Evolutionary conservation across 257 asterid species (phyloP).

Genomic region (Nicotiana paniculata): DNA sequence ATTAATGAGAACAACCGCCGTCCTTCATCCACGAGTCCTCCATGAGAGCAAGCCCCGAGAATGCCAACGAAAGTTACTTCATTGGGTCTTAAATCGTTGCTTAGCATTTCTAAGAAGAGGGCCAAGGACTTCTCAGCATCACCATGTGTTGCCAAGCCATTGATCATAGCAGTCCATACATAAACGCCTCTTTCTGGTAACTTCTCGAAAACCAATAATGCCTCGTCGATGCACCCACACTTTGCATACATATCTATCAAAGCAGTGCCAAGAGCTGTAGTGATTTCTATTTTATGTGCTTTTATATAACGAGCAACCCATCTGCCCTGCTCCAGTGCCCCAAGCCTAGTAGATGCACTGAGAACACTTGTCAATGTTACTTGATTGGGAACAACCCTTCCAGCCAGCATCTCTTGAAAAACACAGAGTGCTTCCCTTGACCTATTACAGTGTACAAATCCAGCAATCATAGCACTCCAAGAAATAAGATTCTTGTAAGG

Average conservation of each 20-base stretch:
- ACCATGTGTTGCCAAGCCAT: conserved; percentile 47
- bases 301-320: conserved; percentile 30
- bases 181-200: conserved; percentile 27
- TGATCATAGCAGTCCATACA: conserved; percentile 47
- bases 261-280: conserved; percentile 40
- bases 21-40: conserved; percentile 44
- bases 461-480: conserved; percentile 46
- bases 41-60: conserved; percentile 48
- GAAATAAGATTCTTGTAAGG: conserved; percentile 34
- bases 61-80: conserved; percentile 44
- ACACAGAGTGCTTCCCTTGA: conserved; percentile 25
- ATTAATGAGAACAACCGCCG: conserved; percentile 23
- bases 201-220: conserved; percentile 24
- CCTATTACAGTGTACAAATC: conserved; percentile 26
- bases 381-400: conserved; percentile 30
- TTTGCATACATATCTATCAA: conserved; percentile 49
- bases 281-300: conserved; percentile 12
- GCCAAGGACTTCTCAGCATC: conserved; percentile 26
- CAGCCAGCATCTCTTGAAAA: conserved; percentile 32
- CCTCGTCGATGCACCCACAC: conserved; percentile 47
- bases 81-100: conserved; percentile 38
- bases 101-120: conserved; percentile 34
- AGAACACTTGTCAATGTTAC: conserved; percentile 36
- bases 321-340: conserved; percentile 42
- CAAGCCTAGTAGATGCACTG: conserved; percentile 45